Evolutionary conservation across 352 stramenopile genomes (phyloP), one percentile per base, ranked within the genome.

Genomic region (Phytophthora meadii): DNA sequence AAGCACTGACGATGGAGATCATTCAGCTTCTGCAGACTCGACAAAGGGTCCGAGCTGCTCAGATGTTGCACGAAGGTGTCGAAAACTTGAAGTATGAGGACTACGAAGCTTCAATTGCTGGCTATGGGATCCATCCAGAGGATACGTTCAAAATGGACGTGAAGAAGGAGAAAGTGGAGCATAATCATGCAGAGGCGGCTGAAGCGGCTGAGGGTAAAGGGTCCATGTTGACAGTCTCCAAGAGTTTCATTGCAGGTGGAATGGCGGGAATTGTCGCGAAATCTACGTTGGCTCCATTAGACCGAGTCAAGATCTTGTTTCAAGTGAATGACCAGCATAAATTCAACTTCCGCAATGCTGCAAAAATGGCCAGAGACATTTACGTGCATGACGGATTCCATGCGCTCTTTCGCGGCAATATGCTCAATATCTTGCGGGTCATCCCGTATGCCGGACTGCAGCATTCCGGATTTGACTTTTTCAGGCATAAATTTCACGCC

Each of bases 291-390:
- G 86, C 88, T 0, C 88, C 88, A 0, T 70, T 94, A 40, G 88
- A 96, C 41, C 84, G 88, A 24, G 72, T 96, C 14, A 96, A 96
- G 59, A 89, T 96, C 24, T 56, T 96, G 39, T 95, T 96, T 48
- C 88, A 96, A 63, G 87, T 95, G 40, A 89, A 80, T 34, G 85
- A 92, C 25, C 79, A 84, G 53, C 77, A 77, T 5, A 60, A 73
- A 32, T 95, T 95, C 45, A 91, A 74, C 40, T 88, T 95, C 54
- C 77, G 83, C 19, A 93, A 94, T 46, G 88, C 84, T 4, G 73
- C 69, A 47, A 65, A 68, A 30, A 69, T 95, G 44, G 84, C 67
- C 5, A 74, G 65, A 10, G 70, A 87, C 30, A 95, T 95, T 36
- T 90, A 90, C 58, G 64, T 82, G 4, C 72, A 88, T 17, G 81